Evolutionary conservation across 148 eudicot genomes (phyloP).

Genomic region (Pouteria glomerata): DNA sequence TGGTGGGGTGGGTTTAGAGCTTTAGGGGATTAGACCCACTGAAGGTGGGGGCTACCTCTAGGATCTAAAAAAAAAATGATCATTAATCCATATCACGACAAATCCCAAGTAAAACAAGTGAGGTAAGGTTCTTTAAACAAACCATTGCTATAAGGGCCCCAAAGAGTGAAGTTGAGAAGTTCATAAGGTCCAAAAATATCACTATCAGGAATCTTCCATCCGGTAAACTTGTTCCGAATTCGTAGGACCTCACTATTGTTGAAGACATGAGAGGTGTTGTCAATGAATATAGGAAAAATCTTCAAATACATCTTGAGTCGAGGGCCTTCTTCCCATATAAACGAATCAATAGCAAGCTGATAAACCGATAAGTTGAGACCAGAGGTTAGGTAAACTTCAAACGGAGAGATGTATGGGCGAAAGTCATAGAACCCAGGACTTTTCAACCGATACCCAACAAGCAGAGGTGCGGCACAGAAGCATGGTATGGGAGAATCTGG

Average conservation of each 20-base stretch:
- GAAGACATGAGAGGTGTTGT: constrained; percentile 20
- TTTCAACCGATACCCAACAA: constrained; percentile 52
- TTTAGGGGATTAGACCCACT: too few relatives aligned
- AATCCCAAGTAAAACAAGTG: not conserved
- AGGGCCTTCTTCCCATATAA: constrained; percentile 57
- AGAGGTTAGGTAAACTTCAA: constrained; percentile 41
- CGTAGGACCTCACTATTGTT: constrained; percentile 45
- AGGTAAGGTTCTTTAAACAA: constrained; percentile 17
- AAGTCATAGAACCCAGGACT: constrained; percentile 60
- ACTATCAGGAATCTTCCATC: constrained; percentile 53
- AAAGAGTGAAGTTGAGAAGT: constrained; percentile 43
- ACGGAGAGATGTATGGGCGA: constrained; percentile 32
- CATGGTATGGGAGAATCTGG: constrained; percentile 44
- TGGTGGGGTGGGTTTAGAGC: too few relatives aligned
- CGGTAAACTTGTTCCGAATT: constrained; percentile 40
- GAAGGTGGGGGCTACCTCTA: too few relatives aligned
- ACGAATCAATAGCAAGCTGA: constrained; percentile 39
- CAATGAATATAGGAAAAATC: constrained; percentile 39
- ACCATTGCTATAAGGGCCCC: constrained; percentile 40
- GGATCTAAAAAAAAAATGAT: too few relatives aligned
- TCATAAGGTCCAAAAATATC: constrained; percentile 63
- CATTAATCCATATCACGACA: not conserved
- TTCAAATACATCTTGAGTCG: constrained; percentile 48
- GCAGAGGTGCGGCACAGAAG: constrained; percentile 56
- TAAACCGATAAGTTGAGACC: constrained; percentile 34